Conservation (phyloP, 768 basidiomycete genomes). For the Roridomyces roridus region DNA sequence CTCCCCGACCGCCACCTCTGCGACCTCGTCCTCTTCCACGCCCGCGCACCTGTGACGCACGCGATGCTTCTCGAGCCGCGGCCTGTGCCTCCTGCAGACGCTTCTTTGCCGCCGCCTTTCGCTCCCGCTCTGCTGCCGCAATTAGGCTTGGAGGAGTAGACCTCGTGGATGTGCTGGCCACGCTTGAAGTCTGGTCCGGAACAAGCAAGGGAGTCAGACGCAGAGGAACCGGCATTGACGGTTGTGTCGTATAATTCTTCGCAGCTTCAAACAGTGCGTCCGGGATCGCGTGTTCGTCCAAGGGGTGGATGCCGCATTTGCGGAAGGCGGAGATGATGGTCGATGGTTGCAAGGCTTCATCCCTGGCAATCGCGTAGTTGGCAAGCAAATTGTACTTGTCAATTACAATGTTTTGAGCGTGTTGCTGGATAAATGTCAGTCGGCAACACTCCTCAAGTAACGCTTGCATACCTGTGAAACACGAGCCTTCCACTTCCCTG, state of each 20-base stretch:
- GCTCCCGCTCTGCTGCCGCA: no score
- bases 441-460: no score
- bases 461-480: background rate
- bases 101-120: no score
- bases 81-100: no score
- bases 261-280: conserved; percentile 8
- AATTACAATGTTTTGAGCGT: conserved; percentile 6
- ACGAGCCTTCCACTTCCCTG: background rate
- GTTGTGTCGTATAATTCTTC: conserved; percentile 13
- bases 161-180: background rate
- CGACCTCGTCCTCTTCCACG: no score
- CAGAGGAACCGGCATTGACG: background rate
- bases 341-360: conserved; percentile 4
- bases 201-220: conserved; percentile 1
- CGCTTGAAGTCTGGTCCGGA: background rate
- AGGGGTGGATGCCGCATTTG: conserved; percentile 27
- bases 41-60: no score
- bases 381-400: conserved; percentile 21
- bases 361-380: conserved; percentile 19
- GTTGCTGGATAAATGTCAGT: no score
- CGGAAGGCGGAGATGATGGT: conserved; percentile 25
- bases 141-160: background rate
- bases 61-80: no score
- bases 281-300: conserved; percentile 22
- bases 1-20: no score